Conservation (phyloP, 2,329 filamentous ascomycete species). For the Ceratocystis alfenasii region DNA sequence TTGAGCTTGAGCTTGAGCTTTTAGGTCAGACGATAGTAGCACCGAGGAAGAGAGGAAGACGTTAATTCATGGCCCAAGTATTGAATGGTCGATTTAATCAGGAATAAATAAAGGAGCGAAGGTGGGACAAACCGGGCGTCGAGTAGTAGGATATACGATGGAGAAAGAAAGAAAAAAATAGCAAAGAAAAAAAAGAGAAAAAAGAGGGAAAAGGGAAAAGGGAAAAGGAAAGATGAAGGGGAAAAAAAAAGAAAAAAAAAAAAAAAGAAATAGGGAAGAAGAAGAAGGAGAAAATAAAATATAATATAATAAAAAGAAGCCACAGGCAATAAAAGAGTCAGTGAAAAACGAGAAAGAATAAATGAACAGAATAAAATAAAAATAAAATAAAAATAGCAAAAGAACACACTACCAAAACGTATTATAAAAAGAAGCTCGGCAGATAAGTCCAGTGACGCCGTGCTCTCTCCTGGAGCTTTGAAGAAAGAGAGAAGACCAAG, state of each 20-base stretch:
- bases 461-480: background rate
- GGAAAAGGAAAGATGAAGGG: background rate
- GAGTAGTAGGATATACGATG: background rate
- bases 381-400: no score
- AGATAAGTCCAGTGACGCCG: background rate
- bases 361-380: background rate
- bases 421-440: background rate
- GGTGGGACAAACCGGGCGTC: background rate
- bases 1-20: background rate
- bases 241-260: no score
- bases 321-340: no score
- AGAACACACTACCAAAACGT: background rate
- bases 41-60: background rate
- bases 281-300: background rate
- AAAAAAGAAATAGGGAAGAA: background rate
- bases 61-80: background rate
- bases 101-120: background rate
- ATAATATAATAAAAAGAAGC: background rate
- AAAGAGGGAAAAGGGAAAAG: background rate
- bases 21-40: constrained; percentile 9
- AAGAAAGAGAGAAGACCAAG: background rate
- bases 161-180: background rate
- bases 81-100: constrained; percentile 6
- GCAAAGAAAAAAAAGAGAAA: no score
- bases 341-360: no score